Conservation (phyloP, 2,329 filamentous ascomycete genomes). For the Penicillium sp. region DNA sequence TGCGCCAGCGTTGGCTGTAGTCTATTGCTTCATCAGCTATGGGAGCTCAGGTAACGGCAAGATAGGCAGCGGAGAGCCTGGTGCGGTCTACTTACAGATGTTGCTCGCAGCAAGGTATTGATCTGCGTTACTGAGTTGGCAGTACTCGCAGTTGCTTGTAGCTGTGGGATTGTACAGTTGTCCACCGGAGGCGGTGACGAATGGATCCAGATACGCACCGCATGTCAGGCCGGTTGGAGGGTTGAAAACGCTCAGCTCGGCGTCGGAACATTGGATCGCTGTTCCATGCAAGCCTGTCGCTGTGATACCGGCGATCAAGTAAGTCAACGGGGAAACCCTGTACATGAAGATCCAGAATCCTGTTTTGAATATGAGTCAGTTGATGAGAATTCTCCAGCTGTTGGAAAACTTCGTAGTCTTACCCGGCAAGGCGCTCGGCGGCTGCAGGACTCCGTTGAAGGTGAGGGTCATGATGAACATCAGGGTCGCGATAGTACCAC, state of each 20-base stretch:
- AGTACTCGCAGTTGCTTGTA: constrained; percentile 56
- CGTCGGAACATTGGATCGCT: constrained; percentile 64
- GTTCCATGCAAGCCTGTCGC: constrained; percentile 70
- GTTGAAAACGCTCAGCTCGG: constrained; percentile 70
- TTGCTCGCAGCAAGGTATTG: constrained; percentile 49
- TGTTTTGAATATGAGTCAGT: background rate
- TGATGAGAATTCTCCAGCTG: background rate
- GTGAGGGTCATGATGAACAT: constrained; percentile 72
- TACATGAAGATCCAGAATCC: constrained; percentile 87
- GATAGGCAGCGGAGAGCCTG: background rate
- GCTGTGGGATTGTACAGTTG: constrained; percentile 55
- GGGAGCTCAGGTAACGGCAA: background rate
- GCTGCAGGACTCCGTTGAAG: constrained; percentile 72
- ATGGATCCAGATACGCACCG: constrained; percentile 57
- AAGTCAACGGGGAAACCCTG: constrained; percentile 78
- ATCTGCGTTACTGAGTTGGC: constrained; percentile 40
- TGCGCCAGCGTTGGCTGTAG: constrained; percentile 66
- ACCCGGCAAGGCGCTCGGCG: constrained; percentile 60
- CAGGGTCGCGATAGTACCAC: constrained; percentile 74
- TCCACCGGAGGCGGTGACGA: constrained; percentile 55
- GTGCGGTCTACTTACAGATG: constrained; percentile 35
- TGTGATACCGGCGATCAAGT: constrained; percentile 73
- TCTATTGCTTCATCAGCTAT: constrained; percentile 21
- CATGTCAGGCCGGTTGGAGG: constrained; percentile 64
- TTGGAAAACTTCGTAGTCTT: background rate